Evolutionary conservation across 2,329 filamentous ascomycete genomes (phyloP).

Genomic region (Penicillium concentricum): DNA sequence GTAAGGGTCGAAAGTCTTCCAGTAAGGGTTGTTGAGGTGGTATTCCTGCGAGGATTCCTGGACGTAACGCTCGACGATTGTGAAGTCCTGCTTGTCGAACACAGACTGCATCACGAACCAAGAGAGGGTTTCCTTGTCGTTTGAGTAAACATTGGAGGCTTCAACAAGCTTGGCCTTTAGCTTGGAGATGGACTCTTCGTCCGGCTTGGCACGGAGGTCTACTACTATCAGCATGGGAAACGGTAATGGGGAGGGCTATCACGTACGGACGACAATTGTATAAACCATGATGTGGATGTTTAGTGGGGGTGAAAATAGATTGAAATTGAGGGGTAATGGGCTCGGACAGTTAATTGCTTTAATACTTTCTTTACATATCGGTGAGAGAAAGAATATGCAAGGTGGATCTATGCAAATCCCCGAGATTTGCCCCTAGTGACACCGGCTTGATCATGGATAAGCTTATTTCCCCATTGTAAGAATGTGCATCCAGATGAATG

Average conservation of each 20-base stretch:
- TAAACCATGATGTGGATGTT: constrained; percentile 28
- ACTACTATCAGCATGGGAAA: not conserved
- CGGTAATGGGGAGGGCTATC: not conserved
- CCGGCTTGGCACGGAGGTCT: constrained; percentile 65
- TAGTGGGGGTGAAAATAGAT: constrained; percentile 1
- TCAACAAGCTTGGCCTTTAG: constrained; percentile 71
- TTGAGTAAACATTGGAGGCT: constrained; percentile 68
- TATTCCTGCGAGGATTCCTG: constrained; percentile 62
- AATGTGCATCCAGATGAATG: not conserved
- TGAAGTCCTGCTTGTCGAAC: constrained; percentile 67
- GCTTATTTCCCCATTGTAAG: not conserved
- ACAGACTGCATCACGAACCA: constrained; percentile 79
- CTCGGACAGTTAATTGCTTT: not conserved
- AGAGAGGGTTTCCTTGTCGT: constrained; percentile 67
- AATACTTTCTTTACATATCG: constrained; percentile 5
- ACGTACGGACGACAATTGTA: constrained; percentile 33
- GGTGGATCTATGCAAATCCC: constrained; percentile 15
- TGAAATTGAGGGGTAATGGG: constrained; percentile 11
- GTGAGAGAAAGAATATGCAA: constrained; percentile 10
- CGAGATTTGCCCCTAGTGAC: constrained; percentile 17
- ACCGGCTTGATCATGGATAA: constrained; percentile 10
- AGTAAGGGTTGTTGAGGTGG: constrained; percentile 68
- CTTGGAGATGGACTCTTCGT: constrained; percentile 63
- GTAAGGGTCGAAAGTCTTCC: constrained; percentile 74
- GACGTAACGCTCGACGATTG: constrained; percentile 71